Evolutionary conservation across 2,329 filamentous ascomycete species (phyloP).

Genomic region (Aspergillus sergii): DNA sequence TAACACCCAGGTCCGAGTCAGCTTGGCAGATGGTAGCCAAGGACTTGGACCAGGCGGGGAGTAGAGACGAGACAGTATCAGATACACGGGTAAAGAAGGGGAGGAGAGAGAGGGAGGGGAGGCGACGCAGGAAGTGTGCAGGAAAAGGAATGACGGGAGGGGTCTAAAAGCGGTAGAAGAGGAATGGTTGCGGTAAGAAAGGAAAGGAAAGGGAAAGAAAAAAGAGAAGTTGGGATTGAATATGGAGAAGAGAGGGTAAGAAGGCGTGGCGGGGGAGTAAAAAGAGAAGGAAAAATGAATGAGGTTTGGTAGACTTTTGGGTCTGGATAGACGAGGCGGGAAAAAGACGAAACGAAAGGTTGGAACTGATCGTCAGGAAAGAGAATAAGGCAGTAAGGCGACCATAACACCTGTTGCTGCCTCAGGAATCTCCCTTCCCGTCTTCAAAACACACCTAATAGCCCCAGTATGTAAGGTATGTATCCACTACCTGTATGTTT

Average conservation of each 20-base stretch:
- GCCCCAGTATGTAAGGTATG: background rate
- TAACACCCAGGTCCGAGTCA: constrained; percentile 48
- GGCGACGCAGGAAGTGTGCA: constrained; percentile 3
- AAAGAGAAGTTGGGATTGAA: constrained; percentile 10
- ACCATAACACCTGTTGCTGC: constrained; percentile 7
- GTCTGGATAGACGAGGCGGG: constrained; percentile 23
- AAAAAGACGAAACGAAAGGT: constrained; percentile 22
- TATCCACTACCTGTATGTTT: background rate
- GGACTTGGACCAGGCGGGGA: constrained; percentile 47
- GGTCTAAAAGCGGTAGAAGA: constrained; percentile 13
- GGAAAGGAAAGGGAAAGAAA: constrained; percentile 10
- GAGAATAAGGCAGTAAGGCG: constrained; percentile 20
- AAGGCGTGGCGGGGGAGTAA: constrained; percentile 17
- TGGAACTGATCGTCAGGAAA: constrained; percentile 24
- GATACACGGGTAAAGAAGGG: constrained; percentile 11
- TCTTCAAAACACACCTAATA: background rate
- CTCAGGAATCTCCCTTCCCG: constrained; percentile 12
- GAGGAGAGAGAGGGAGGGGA: constrained; percentile 13
- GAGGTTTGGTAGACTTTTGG: constrained; percentile 24
- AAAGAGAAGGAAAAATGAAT: constrained; percentile 22
- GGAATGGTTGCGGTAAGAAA: constrained; percentile 15
- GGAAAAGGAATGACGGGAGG: constrained; percentile 17
- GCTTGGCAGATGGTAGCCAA: constrained; percentile 53
- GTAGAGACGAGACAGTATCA: constrained; percentile 25
- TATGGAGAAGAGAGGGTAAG: constrained; percentile 17